phyloP scores from a whole-genome alignment of 2,329 filamentous ascomycete genomes.

The Thielaviopsis euricoi region DNA sequence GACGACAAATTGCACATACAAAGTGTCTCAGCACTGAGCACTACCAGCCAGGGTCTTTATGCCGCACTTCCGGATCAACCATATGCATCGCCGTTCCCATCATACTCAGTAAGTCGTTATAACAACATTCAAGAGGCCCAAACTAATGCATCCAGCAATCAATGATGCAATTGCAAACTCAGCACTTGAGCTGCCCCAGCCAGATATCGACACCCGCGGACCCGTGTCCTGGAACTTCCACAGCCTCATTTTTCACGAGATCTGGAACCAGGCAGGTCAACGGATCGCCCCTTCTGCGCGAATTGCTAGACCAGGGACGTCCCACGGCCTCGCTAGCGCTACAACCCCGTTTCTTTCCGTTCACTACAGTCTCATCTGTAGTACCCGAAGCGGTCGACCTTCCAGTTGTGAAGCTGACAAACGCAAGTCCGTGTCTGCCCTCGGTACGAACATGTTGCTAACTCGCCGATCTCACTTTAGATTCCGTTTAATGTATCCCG shows the following conservation, averaged over 20 bases:
- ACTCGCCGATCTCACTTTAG: slow-evolving; percentile 19
- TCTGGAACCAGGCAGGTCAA: neutral
- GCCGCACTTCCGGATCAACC: neutral
- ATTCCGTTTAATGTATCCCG: slow-evolving; percentile 39
- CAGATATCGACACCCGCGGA: neutral
- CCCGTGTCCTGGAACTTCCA: neutral
- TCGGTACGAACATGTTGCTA: neutral
- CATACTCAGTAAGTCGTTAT: neutral
- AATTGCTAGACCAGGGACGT: slow-evolving; percentile 14
- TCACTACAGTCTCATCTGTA: slow-evolving; percentile 24
- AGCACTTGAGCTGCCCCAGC: neutral
- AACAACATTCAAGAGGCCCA: neutral
- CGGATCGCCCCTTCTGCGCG: slow-evolving; percentile 1
- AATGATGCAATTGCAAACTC: neutral
- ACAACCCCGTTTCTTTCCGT: slow-evolving; percentile 27
- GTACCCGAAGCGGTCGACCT: slow-evolving; percentile 16
- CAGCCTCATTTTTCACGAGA: neutral
- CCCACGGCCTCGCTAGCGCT: slow-evolving; percentile 23
- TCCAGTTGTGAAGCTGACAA: slow-evolving; percentile 33
- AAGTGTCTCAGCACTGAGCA: neutral
- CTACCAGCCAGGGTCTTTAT: neutral
- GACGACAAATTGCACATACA: neutral
- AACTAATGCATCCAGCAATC: neutral
- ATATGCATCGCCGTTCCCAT: neutral
- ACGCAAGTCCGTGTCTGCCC: slow-evolving; percentile 24